Evolutionary conservation across 805 yeast genomes (phyloP), one percentile per base, ranked within the genome.

Genomic region (Ogataea neopini): DNA sequence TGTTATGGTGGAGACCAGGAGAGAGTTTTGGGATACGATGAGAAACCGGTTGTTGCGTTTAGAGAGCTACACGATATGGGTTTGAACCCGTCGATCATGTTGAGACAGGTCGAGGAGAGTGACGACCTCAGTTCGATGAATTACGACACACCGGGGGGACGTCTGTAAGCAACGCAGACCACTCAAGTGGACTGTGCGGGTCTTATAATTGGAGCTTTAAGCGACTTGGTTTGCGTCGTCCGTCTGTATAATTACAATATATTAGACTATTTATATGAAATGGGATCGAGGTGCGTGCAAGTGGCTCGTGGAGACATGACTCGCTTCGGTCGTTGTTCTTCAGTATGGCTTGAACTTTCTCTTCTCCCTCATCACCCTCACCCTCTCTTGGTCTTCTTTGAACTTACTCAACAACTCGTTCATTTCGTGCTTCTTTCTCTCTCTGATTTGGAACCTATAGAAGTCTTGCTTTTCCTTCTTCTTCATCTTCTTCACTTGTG

Each of bases 401-500:
- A 91, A 94, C 64, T 90, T 88, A 48, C 68, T 73, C 62, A 94
- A 74, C 62, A 94, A 73, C 45, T 88, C 90, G 63, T 88, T 88
- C 88, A 94, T 89, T 67, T 92, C 96, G 53, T 77, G 80, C 74
- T 94, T 94, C 77, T 91, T 92, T 61, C 81, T 79, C 66, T 94
- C 96, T 68, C 99, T 83, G 57, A 94, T 80, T 72, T 94, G 99
- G 80, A 91, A 94, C 60, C 96, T 77, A 74, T 94, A 94, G 74
- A 94, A 94, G 69, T 95, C 98, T 56, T 79, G 76, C 73, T 91
- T 88, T 59, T 88, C 91, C 62, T 83, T 83, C 67, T 77, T 81
- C 67, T 84, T 82, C 70, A 77, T 73, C 66, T 79, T 85, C 44
- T 73, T 69, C 50, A 70, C 66, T 13, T 71, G 68, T 47, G 68